Conservation (phyloP, 306 rosid species). For the Cucurbita ficifolia region DNA sequence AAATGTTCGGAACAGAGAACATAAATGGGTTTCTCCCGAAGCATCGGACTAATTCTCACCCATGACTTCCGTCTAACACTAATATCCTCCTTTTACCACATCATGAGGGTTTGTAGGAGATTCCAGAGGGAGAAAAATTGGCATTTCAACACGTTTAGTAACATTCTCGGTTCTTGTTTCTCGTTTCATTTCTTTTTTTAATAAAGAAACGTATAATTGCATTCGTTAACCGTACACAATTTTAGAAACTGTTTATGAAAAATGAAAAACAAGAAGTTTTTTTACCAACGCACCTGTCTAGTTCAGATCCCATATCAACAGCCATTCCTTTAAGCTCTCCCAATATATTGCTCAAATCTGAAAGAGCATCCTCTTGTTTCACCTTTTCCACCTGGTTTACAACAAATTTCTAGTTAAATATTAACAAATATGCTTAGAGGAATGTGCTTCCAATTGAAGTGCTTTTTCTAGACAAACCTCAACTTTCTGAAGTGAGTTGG, state of each 20-base stretch:
- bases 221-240: too few relatives aligned
- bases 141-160: background rate
- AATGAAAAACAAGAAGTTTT: too few relatives aligned
- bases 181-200: background rate
- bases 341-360: conserved; percentile 60
- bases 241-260: too few relatives aligned
- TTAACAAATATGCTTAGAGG: background rate
- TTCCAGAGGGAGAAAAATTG: background rate
- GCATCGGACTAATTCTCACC: too few relatives aligned
- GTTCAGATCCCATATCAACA: conserved; percentile 84
- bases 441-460: background rate
- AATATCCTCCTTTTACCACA: too few relatives aligned
- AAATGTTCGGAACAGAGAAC: too few relatives aligned
- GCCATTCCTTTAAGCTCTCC: conserved; percentile 96
- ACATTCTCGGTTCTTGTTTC: too few relatives aligned
- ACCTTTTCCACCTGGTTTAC: conserved; percentile 46
- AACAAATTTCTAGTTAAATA: background rate
- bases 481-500: conserved; percentile 51
- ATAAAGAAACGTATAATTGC: too few relatives aligned
- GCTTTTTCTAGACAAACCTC: conserved; percentile 52
- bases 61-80: too few relatives aligned
- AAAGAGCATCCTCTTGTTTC: conserved; percentile 85
- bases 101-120: too few relatives aligned
- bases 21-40: too few relatives aligned
- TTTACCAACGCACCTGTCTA: conserved; percentile 46